Conservation (phyloP, 768 basidiomycete species). For the Lactarius vividus region DNA sequence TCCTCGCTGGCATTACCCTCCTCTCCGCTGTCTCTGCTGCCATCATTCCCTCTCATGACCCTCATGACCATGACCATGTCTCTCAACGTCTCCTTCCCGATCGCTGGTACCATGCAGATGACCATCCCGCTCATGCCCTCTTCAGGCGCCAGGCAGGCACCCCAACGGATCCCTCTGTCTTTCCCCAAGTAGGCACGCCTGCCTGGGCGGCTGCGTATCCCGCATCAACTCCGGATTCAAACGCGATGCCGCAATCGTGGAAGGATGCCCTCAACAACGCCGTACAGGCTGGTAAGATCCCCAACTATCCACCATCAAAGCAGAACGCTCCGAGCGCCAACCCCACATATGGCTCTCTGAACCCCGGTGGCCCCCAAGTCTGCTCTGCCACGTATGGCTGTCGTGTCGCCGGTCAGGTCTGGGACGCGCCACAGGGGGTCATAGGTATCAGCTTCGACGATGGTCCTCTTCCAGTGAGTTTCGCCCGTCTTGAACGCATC, state of each 20-base stretch:
- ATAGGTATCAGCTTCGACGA: slow-evolving; percentile 39
- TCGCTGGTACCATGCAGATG: slow-evolving; percentile 31
- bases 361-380: slow-evolving; percentile 32
- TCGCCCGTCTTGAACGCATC: no score
- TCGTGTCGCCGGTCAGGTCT: slow-evolving; percentile 35
- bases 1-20: slow-evolving; percentile 8
- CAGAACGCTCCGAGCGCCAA: slow-evolving; percentile 29
- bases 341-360: slow-evolving; percentile 26
- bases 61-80: slow-evolving; percentile 5
- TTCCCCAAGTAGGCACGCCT: slow-evolving; percentile 29
- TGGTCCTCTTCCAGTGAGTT: slow-evolving; percentile 34
- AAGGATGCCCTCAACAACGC: slow-evolving; percentile 38
- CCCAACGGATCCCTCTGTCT: neutral
- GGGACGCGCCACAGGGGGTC: slow-evolving; percentile 42
- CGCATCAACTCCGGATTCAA: slow-evolving; percentile 31
- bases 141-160: slow-evolving; percentile 29
- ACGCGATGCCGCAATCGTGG: slow-evolving; percentile 41
- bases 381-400: slow-evolving; percentile 39
- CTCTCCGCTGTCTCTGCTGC: slow-evolving; percentile 8
- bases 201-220: slow-evolving; percentile 39
- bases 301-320: slow-evolving; percentile 34
- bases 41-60: slow-evolving; percentile 12
- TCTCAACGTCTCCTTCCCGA: slow-evolving; percentile 23
- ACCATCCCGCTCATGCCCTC: slow-evolving; percentile 31
- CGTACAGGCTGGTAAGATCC: slow-evolving; percentile 38